These are phyloP conservation scores for Apiotrichum brassicae DNA, from an alignment of 1,284 basidiomycete genomes.

Conservation along the genomic window DNA sequence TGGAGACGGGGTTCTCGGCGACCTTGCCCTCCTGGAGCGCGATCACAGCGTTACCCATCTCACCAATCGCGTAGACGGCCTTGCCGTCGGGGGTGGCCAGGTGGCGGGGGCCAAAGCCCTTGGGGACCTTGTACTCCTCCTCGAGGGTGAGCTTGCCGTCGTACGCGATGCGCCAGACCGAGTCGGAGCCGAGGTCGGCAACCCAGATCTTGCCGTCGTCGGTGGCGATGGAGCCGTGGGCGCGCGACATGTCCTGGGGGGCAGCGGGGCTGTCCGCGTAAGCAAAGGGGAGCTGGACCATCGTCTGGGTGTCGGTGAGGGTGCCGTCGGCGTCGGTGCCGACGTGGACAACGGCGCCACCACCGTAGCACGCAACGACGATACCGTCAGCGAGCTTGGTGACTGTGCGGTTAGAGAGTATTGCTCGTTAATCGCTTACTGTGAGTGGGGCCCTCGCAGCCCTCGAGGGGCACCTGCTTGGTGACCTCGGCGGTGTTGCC, in stretches of 20 bases:
- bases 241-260: constrained; percentile 41
- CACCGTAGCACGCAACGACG: constrained; percentile 17
- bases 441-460: not conserved
- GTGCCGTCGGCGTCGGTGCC: not conserved
- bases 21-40: constrained; percentile 26
- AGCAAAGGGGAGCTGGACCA: constrained; percentile 27
- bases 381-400: not conserved
- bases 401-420: not conserved
- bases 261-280: constrained; percentile 34
- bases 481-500: not conserved
- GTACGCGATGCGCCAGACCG: constrained; percentile 33
- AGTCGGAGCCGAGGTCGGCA: constrained; percentile 43
- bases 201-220: constrained; percentile 32
- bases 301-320: not conserved
- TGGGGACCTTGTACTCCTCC: constrained; percentile 30
- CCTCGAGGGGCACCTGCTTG: not conserved
- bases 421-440: not conserved
- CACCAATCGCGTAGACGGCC: constrained; percentile 41
- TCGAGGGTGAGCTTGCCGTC: constrained; percentile 20
- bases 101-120: constrained; percentile 43
- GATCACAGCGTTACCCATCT: constrained; percentile 34
- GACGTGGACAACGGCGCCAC: constrained; percentile 25
- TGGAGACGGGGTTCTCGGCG: constrained; percentile 20
- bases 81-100: constrained; percentile 25
- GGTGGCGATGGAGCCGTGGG: constrained; percentile 42